These are phyloP conservation scores for Flaveria bidentis DNA, from an alignment of 129 eudicot genomes.

Conservation along the genomic window DNA sequence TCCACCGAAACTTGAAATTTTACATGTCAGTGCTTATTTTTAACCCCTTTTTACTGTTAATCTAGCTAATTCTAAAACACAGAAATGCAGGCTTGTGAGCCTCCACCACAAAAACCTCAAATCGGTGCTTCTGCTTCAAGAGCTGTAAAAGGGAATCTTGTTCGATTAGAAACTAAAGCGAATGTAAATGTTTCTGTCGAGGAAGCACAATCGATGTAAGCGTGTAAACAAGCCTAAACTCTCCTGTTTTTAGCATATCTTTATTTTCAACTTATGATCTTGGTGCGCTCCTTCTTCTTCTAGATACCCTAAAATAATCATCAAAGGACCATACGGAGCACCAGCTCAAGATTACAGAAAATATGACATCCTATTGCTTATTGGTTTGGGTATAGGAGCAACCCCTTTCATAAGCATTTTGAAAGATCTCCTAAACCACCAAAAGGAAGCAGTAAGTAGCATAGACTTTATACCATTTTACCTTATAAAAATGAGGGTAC, in stretches of 20 bases:
- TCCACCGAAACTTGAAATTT: not conserved
- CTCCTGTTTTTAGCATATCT: not conserved
- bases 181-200: slow-evolving; percentile 25
- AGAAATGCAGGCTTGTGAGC: slow-evolving; percentile 68
- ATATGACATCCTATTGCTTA: slow-evolving; percentile 69
- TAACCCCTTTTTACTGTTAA: slow-evolving; percentile 29
- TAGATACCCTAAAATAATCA: slow-evolving; percentile 64
- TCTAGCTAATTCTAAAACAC: slow-evolving; percentile 42
- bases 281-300: not conserved
- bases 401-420: slow-evolving; percentile 91
- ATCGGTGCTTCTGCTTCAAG: slow-evolving; percentile 38
- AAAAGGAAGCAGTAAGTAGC: slow-evolving; percentile 33
- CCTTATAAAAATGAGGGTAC: slow-evolving; percentile 11
- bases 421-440: slow-evolving; percentile 72
- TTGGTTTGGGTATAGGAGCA: slow-evolving; percentile 97
- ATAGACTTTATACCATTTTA: not conserved
- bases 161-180: slow-evolving; percentile 54
- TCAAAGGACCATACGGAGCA: slow-evolving; percentile 93
- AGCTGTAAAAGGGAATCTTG: slow-evolving; percentile 43
- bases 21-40: not conserved
- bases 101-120: slow-evolving; percentile 42
- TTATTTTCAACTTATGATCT: not conserved
- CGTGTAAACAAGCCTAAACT: not conserved
- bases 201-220: slow-evolving; percentile 52
- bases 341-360: slow-evolving; percentile 89